These are phyloP conservation scores for Trametes hirsuta DNA, from an alignment of 1,284 basidiomycete species.

Conservation along the genomic window DNA sequence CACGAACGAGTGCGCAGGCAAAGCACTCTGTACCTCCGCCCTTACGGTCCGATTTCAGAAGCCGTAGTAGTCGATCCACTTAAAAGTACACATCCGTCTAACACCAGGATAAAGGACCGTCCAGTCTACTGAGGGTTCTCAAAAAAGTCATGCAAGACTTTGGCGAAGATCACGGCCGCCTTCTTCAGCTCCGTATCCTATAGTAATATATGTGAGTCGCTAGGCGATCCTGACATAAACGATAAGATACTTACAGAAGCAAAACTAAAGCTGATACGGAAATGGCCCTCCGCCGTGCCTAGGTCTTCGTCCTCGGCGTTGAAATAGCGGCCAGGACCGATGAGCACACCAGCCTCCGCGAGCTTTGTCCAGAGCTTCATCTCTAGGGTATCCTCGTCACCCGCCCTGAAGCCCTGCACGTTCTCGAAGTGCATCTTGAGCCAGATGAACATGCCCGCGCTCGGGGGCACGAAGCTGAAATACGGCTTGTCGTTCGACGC, in stretches of 20 bases:
- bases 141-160: constrained; percentile 37
- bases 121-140: constrained; percentile 20
- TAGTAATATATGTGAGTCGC: neutral
- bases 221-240: neutral
- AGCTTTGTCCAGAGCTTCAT: constrained; percentile 57
- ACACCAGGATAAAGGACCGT: neutral
- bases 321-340: constrained; percentile 66
- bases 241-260: constrained; percentile 46
- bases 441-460: constrained; percentile 74
- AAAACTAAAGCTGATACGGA: constrained; percentile 66
- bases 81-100: constrained; percentile 5
- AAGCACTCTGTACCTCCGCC: too few relatives aligned
- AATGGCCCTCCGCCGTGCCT: constrained; percentile 51
- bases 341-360: constrained; percentile 62
- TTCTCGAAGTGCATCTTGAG: constrained; percentile 67
- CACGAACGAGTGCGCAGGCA: too few relatives aligned
- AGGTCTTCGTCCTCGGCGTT: constrained; percentile 41
- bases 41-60: too few relatives aligned
- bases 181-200: constrained; percentile 35
- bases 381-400: constrained; percentile 52
- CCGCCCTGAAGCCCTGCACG: constrained; percentile 51
- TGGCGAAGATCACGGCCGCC: constrained; percentile 34
- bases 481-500: constrained; percentile 39
- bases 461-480: constrained; percentile 74
- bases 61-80: neutral